These are phyloP conservation scores for Talaromyces marneffei DNA, from an alignment of 2,329 filamentous ascomycete genomes.

Conservation along the genomic window DNA sequence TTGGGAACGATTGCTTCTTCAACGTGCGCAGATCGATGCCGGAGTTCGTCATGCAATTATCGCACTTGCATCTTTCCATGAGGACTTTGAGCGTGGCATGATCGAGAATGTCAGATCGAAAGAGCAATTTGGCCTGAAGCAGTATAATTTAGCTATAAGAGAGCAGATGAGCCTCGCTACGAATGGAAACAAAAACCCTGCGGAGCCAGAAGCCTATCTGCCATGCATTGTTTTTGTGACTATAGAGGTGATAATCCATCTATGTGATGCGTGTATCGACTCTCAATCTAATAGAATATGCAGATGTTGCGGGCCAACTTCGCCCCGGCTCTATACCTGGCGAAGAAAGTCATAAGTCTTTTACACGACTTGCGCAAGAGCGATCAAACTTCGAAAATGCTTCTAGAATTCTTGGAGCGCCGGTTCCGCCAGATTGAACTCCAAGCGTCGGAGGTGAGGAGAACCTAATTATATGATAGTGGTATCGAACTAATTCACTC, in stretches of 20 bases:
- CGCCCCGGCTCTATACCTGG: neutral
- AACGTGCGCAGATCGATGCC: neutral
- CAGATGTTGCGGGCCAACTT: slow-evolving; percentile 10
- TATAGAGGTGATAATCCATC: neutral
- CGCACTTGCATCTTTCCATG: slow-evolving; percentile 5
- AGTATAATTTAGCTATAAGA: slow-evolving; percentile 10
- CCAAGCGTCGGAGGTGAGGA: slow-evolving; percentile 1
- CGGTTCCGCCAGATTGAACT: neutral
- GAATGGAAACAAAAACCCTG: neutral
- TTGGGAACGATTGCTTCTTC: slow-evolving; percentile 1
- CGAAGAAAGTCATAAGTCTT: neutral
- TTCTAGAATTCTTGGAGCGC: neutral
- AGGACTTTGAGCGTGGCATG: slow-evolving; percentile 4
- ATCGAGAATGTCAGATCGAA: neutral
- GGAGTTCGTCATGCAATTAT: slow-evolving; percentile 9
- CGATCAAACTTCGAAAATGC: neutral
- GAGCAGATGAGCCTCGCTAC: neutral
- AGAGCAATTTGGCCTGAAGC: slow-evolving; percentile 2
- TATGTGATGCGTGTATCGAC: neutral
- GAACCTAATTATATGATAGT: no score
- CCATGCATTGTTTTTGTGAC: slow-evolving; percentile 7
- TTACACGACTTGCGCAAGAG: neutral
- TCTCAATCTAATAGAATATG: neutral
- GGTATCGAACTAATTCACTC: neutral
- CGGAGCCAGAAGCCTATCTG: neutral